Evolutionary conservation across 768 basidiomycete genomes (phyloP).

Genomic region (Collybia mongolica): DNA sequence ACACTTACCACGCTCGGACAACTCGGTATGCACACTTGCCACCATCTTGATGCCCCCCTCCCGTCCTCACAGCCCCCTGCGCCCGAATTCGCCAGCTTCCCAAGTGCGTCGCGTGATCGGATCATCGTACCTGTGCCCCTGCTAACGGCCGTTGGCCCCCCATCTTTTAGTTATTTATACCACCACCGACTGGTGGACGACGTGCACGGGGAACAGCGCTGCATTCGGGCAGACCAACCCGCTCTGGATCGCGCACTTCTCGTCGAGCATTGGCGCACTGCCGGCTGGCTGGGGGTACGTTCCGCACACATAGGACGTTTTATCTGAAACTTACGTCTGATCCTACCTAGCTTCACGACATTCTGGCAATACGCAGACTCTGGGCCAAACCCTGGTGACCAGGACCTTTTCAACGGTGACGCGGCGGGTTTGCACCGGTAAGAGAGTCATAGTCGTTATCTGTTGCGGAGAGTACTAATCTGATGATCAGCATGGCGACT

Average conservation of each 20-base stretch:
- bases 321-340: too few species aligned
- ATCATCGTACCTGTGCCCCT: not conserved
- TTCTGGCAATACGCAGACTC: slow-evolving; percentile 62
- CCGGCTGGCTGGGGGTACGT: slow-evolving; percentile 53
- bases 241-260: slow-evolving; percentile 55
- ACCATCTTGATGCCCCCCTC: not conserved
- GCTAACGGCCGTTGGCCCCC: not conserved
- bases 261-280: slow-evolving; percentile 44
- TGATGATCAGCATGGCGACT: too few species aligned
- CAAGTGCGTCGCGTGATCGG: slow-evolving; percentile 25
- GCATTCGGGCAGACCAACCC: slow-evolving; percentile 48
- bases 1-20: slow-evolving; percentile 48
- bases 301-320: not conserved
- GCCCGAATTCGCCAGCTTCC: slow-evolving; percentile 31
- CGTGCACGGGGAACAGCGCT: slow-evolving; percentile 39
- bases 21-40: slow-evolving; percentile 33
- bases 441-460: slow-evolving; percentile 6
- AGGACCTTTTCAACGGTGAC: slow-evolving; percentile 53
- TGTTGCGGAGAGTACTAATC: too few species aligned
- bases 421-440: slow-evolving; percentile 32
- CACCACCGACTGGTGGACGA: slow-evolving; percentile 63
- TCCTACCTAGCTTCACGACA: slow-evolving; percentile 33
- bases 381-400: slow-evolving; percentile 53
- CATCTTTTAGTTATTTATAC: slow-evolving; percentile 36
- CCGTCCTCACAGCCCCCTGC: not conserved